These are phyloP conservation scores for Mrakia frigida DNA, from an alignment of 768 basidiomycete genomes.

Conservation along the genomic window DNA sequence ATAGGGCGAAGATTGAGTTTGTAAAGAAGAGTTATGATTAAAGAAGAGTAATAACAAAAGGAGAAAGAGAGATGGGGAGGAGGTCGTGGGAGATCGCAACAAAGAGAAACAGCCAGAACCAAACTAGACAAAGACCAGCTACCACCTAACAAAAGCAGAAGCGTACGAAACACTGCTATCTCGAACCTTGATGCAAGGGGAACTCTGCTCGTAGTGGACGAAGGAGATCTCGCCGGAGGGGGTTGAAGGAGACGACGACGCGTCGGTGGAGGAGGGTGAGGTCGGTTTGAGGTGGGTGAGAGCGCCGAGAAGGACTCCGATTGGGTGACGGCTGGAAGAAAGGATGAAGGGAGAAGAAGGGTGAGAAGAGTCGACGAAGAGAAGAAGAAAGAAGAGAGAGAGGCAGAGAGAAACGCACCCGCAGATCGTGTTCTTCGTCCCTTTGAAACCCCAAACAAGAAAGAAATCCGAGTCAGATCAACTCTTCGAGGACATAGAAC, in stretches of 20 bases:
- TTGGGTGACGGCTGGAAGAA: slow-evolving; percentile 64
- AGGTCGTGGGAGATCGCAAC: no score
- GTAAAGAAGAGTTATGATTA: no score
- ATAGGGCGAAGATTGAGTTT: no score
- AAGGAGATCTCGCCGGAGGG: slow-evolving; percentile 56
- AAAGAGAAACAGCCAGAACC: no score
- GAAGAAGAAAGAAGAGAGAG: neutral
- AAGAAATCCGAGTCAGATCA: neutral
- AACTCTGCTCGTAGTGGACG: slow-evolving; percentile 93
- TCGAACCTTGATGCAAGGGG: slow-evolving; percentile 57
- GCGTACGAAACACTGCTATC: slow-evolving; percentile 97
- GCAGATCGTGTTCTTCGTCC: slow-evolving; percentile 92
- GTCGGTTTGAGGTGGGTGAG: slow-evolving; percentile 51
- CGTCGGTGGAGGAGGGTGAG: slow-evolving; percentile 43
- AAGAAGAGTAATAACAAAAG: no score
- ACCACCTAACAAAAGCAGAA: slow-evolving; percentile 62
- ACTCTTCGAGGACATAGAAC: neutral
- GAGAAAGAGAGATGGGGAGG: no score
- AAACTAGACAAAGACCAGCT: no score
- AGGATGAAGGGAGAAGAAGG: neutral
- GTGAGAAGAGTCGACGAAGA: neutral
- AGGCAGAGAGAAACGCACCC: slow-evolving; percentile 47
- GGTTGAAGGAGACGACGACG: slow-evolving; percentile 38
- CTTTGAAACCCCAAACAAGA: neutral
- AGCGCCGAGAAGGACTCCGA: slow-evolving; percentile 82